A percentile compares a stretch with the other conserved stretches of the same genome.
Conservation (phyloP, 192 early-diverging fungal genomes). For the Phycomyces nitens region DNA sequence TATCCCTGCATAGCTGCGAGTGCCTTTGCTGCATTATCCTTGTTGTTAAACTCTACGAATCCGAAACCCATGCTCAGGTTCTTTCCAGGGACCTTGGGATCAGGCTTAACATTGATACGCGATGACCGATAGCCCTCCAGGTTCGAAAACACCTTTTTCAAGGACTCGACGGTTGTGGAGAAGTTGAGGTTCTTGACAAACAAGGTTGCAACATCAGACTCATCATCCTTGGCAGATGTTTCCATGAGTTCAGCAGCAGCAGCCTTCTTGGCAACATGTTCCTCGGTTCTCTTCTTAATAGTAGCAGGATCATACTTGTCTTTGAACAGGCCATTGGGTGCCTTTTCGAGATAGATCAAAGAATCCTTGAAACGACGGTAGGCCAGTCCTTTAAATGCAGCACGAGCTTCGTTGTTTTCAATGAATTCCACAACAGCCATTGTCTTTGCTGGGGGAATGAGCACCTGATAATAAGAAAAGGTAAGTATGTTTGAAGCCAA, state of each 20-base stretch:
- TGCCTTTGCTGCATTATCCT: conserved; percentile 78
- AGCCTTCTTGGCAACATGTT: conserved; percentile 39
- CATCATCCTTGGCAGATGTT: conserved; percentile 43
- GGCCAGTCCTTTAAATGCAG: conserved; percentile 84
- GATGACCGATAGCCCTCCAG: conserved; percentile 79
- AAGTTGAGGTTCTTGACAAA: conserved; percentile 98
- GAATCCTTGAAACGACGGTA: conserved; percentile 90
- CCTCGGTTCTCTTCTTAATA: conserved; percentile 32
- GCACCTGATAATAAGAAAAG: conserved; percentile 32
- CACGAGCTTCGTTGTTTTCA: conserved; percentile 84
- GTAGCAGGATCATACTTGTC: conserved; percentile 47
- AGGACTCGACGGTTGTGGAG: conserved; percentile 75
- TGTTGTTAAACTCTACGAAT: conserved; percentile 86
- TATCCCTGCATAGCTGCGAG: conserved; percentile 85
- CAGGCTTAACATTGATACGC: conserved; percentile 80
- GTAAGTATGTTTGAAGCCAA: no score
- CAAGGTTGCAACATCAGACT: conserved; percentile 68
- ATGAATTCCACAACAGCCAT: conserved; percentile 93
- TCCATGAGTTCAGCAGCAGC: conserved; percentile 35
- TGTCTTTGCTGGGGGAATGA: conserved; percentile 89
- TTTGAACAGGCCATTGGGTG: conserved; percentile 79
- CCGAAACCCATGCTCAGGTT: conserved; percentile 96
- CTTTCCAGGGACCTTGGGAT: conserved; percentile 75
- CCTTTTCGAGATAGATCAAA: conserved; percentile 91
- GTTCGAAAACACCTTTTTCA: conserved; percentile 68